Evolutionary conservation across 306 rosid genomes (phyloP).

Genomic region (Crotalaria pallida): DNA sequence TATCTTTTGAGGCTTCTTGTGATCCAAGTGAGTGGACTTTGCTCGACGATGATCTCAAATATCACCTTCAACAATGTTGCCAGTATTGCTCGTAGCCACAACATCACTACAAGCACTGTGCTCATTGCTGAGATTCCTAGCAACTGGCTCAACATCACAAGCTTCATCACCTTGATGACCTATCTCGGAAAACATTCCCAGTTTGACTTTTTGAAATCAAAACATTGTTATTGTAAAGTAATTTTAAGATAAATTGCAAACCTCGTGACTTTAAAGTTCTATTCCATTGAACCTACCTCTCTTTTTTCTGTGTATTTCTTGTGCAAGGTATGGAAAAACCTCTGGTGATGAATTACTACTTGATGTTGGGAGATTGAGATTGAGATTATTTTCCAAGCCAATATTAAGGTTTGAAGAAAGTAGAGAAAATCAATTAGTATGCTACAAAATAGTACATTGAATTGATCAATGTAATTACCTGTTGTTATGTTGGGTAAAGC

Average conservation of each 20-base stretch:
- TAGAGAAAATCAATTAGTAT: constrained; percentile 3
- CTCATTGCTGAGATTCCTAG: constrained; percentile 20
- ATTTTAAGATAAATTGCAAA: background rate
- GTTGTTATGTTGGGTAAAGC: constrained; percentile 2
- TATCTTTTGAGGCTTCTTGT: constrained; percentile 40
- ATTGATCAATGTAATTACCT: constrained; percentile 37
- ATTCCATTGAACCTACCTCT: constrained; percentile 26
- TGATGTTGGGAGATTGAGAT: constrained; percentile 16
- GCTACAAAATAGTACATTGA: background rate
- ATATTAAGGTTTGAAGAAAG: constrained; percentile 34
- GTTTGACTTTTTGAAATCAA: constrained; percentile 25
- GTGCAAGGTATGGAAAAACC: constrained; percentile 12
- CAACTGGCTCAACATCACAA: constrained; percentile 29
- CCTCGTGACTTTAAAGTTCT: background rate
- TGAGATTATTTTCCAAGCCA: constrained; percentile 14
- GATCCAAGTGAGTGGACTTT: constrained; percentile 29
- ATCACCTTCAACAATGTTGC: constrained; percentile 22
- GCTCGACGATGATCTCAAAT: constrained; percentile 26
- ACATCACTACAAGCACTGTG: constrained; percentile 24
- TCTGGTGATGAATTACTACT: constrained; percentile 13
- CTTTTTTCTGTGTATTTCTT: constrained; percentile 24
- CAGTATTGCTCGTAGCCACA: constrained; percentile 25
- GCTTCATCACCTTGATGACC: constrained; percentile 36
- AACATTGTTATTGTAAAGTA: background rate
- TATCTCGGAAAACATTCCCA: constrained; percentile 13